Evolutionary conservation across 1,284 basidiomycete species (phyloP).

Genomic region (Moesziomyces aphidis): DNA sequence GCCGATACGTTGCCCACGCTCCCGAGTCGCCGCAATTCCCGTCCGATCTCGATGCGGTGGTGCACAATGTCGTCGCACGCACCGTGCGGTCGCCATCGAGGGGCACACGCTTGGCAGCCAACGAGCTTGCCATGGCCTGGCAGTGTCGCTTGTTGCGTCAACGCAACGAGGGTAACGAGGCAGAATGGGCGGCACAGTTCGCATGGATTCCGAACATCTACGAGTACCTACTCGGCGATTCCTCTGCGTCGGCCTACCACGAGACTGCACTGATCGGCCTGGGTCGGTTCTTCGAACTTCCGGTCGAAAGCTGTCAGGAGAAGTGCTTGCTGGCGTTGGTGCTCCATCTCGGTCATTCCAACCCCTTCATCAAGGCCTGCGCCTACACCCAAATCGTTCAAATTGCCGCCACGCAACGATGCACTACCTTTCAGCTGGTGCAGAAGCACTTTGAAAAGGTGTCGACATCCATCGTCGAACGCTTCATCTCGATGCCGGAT

Average conservation of each 20-base stretch:
- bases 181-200: conserved; percentile 25
- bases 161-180: conserved; percentile 21
- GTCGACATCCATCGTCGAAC: conserved; percentile 52
- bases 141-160: conserved; percentile 28
- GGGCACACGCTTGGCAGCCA: conserved; percentile 23
- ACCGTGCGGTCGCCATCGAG: conserved; percentile 19
- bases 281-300: conserved; percentile 30
- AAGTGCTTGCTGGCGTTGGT: conserved; percentile 41
- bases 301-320: conserved; percentile 44
- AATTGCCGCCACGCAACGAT: conserved; percentile 50
- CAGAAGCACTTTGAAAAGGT: conserved; percentile 54
- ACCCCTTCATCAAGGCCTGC: conserved; percentile 48
- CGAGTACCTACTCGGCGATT: conserved; percentile 16
- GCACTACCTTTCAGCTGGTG: conserved; percentile 64
- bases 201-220: conserved; percentile 22
- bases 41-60: conserved; percentile 18
- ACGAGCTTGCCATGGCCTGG: conserved; percentile 32
- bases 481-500: conserved; percentile 54
- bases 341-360: conserved; percentile 46
- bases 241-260: conserved; percentile 9
- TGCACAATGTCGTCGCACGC: conserved; percentile 19
- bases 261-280: conserved; percentile 52
- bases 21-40: conserved; percentile 9
- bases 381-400: conserved; percentile 58
- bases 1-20: conserved; percentile 26